Evolutionary conservation across 768 basidiomycete species (phyloP), one percentile per base, ranked within the genome.

Genomic region (Termitomyces sp.): DNA sequence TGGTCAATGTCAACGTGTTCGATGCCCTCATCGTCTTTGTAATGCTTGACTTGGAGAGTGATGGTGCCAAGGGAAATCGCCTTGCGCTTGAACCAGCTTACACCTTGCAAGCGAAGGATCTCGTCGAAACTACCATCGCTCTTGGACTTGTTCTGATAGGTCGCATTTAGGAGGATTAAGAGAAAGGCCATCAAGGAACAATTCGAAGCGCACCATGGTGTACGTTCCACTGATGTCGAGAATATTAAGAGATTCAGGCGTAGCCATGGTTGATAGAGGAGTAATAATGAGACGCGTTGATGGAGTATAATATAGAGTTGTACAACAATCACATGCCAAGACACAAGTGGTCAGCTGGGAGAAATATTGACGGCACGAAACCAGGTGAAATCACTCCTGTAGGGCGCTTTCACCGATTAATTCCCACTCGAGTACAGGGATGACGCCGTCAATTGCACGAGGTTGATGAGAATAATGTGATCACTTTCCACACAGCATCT

Each of bases 401-500:
- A 10, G 7, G 26, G 16, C 12, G 16, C 16, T 28, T 16, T 30
- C 38, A 28, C 38, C 16, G 52, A 40, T 13, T 40, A 38, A 53
- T 41, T 6, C n/a, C 52, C 52, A 20, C 36, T 40, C 38, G 36
- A 50, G 32, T 50, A 20, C 0, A 13, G 23, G 16, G 35, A 36
- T 28, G 36, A 10, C 38, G n/a, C 26, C 26, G 40, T 54, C 20
- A 54, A 40, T 54, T 14, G 35, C 43, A 20, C 48, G 46, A 35
- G 30, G 50, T 58, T 14, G 59, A 50, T 44, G 66, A 64, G 68
- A 90, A 91, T 28, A 92, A 23, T 1, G 88, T 90, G 54, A 90
- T 74, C 20, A 91, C 82, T 64, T 78, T 86, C 93, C 93, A 94
- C 0, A 79, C 68, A 2, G 91, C 88, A 64, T 90, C 89, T 62